phyloP scores from a whole-genome alignment of 2,329 filamentous ascomycete species.

The Fusarium udum region DNA sequence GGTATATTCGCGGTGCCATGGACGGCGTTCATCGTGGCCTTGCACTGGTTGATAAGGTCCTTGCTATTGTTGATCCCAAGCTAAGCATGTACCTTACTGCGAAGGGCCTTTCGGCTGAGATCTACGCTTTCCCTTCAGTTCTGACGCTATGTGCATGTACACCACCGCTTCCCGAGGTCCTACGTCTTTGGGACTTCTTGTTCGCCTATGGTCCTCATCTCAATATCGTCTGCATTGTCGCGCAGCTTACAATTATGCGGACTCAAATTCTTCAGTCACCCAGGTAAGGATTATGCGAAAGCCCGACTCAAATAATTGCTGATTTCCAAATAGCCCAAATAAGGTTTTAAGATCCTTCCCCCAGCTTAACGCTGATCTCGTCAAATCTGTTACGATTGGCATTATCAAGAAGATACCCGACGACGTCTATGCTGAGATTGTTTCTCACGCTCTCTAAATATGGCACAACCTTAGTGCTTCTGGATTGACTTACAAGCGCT shows the following conservation, averaged over 20 bases:
- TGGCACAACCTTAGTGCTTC: neutral
- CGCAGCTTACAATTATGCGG: slow-evolving; percentile 88
- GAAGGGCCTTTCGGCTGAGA: slow-evolving; percentile 89
- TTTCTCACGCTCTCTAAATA: slow-evolving; percentile 78
- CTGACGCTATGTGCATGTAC: slow-evolving; percentile 96
- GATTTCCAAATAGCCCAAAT: slow-evolving; percentile 74
- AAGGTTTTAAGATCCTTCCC: slow-evolving; percentile 91
- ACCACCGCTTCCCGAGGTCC: slow-evolving; percentile 89
- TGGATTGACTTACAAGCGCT: neutral
- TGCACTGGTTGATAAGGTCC: slow-evolving; percentile 88
- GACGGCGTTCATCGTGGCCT: slow-evolving; percentile 95
- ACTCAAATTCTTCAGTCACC: slow-evolving; percentile 84
- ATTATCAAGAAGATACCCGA: slow-evolving; percentile 91
- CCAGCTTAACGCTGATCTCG: slow-evolving; percentile 80
- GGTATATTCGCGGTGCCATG: slow-evolving; percentile 95
- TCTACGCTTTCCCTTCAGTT: slow-evolving; percentile 96
- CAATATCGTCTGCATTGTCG: slow-evolving; percentile 96
- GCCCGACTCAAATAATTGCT: slow-evolving; percentile 17
- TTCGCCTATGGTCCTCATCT: slow-evolving; percentile 95
- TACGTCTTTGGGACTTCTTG: slow-evolving; percentile 95
- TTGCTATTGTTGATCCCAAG: slow-evolving; percentile 91
- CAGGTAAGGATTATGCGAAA: slow-evolving; percentile 65
- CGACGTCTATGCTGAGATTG: slow-evolving; percentile 89
- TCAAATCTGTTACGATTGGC: slow-evolving; percentile 85
- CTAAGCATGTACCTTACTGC: slow-evolving; percentile 83